Percentiles rank a stretch among this genome's conserved stretches.
phyloP scores from a whole-genome alignment of 768 basidiomycete genomes.

The Tricholoma sp. region DNA sequence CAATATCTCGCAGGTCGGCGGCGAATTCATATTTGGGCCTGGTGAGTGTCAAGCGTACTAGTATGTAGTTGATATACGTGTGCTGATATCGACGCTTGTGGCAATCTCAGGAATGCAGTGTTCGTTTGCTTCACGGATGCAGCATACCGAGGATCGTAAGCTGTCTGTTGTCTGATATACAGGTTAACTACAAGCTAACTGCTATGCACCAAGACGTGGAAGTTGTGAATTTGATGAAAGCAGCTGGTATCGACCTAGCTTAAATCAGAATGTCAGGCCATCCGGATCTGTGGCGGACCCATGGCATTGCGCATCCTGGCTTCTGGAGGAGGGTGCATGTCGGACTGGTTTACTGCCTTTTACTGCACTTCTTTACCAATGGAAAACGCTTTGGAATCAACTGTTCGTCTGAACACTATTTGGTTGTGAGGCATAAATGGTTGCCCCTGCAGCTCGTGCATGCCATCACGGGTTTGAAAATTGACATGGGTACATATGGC shows the following conservation, averaged over 20 bases:
- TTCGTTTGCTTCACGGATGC: conserved; percentile 52
- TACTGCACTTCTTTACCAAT: not conserved
- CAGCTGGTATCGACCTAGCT: conserved; percentile 29
- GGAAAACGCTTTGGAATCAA: too few species aligned
- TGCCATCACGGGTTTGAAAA: too few species aligned
- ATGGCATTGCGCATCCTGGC: not conserved
- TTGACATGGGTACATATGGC: too few species aligned
- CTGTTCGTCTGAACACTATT: too few species aligned
- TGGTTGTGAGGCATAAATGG: too few species aligned
- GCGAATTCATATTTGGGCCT: conserved; percentile 58
- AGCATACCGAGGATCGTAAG: conserved; percentile 57
- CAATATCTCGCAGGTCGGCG: conserved; percentile 56
- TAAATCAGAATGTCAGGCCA: too few species aligned
- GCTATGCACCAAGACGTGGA: conserved; percentile 36
- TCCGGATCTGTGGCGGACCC: too few species aligned
- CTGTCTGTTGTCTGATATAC: conserved; percentile 20
- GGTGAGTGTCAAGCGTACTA: conserved; percentile 30
- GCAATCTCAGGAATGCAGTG: conserved; percentile 35
- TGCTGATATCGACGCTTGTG: not conserved
- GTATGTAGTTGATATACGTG: not conserved
- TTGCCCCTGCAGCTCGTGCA: too few species aligned
- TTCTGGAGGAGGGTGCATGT: not conserved
- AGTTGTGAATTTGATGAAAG: conserved; percentile 42
- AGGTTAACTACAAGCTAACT: not conserved
- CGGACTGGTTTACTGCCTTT: not conserved